Conservation (phyloP, 768 basidiomycete genomes). For the Heimioporus sp. region DNA sequence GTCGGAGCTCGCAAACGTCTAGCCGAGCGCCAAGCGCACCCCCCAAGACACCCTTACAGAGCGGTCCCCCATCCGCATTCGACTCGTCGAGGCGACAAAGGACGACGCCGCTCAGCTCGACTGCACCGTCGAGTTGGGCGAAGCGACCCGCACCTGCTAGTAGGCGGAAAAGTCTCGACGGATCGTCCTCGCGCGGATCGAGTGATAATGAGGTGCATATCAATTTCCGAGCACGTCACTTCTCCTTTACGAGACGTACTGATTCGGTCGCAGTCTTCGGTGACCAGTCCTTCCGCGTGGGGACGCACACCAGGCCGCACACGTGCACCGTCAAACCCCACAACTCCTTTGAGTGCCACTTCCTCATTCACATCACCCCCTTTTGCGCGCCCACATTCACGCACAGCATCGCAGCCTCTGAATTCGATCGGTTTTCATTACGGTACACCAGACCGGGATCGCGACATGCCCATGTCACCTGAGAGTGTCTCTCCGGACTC, state of each 20-base stretch:
- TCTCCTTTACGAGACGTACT: slow-evolving; percentile 2
- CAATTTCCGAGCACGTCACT: neutral
- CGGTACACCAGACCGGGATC: slow-evolving; percentile 39
- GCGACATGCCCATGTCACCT: slow-evolving; percentile 24
- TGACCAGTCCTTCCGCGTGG: slow-evolving; percentile 43
- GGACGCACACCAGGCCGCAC: slow-evolving; percentile 45
- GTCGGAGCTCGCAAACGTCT: slow-evolving; percentile 46
- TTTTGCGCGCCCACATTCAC: slow-evolving; percentile 64
- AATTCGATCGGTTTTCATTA: slow-evolving; percentile 42
- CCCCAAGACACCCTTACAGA: slow-evolving; percentile 46
- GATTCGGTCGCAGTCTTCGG: slow-evolving; percentile 28
- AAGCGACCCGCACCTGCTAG: slow-evolving; percentile 66
- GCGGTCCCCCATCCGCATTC: slow-evolving; percentile 54
- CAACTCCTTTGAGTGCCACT: slow-evolving; percentile 31
- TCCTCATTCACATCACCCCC: slow-evolving; percentile 42
- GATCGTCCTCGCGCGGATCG: slow-evolving; percentile 38
- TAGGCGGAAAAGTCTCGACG: slow-evolving; percentile 72
- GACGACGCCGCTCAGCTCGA: slow-evolving; percentile 55
- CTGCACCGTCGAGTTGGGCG: slow-evolving; percentile 74
- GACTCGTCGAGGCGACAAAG: slow-evolving; percentile 71
- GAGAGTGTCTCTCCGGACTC: slow-evolving; percentile 36
- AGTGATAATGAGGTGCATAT: slow-evolving; percentile 75
- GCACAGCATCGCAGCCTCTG: slow-evolving; percentile 50
- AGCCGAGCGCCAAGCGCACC: slow-evolving; percentile 60
- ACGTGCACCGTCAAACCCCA: slow-evolving; percentile 74